phyloP scores from a whole-genome alignment of 139 green algal species.

The Auxenochlorella protothecoides region DNA sequence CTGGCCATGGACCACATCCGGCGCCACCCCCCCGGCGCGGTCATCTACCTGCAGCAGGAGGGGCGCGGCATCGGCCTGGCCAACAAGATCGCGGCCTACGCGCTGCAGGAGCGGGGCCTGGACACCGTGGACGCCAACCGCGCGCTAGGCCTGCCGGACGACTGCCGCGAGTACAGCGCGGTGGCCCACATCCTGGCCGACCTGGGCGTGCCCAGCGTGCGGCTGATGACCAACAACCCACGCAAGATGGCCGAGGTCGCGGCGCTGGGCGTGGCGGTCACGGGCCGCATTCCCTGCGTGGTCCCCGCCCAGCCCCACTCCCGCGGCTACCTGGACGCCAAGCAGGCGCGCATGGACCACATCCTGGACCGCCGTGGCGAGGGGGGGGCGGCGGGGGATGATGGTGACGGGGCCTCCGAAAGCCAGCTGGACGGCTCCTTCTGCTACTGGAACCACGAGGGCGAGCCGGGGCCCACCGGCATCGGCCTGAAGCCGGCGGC shows the following conservation, averaged over 20 bases:
- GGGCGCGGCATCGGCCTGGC: conserved; percentile 86
- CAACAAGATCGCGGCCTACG: conserved; percentile 96
- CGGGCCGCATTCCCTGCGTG: conserved; percentile 68
- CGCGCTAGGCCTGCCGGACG: conserved; percentile 81
- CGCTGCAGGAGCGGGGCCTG: conserved; percentile 77
- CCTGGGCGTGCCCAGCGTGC: conserved; percentile 60
- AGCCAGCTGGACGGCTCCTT: neutral
- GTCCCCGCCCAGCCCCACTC: conserved; percentile 68
- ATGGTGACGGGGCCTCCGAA: neutral
- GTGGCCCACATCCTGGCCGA: conserved; percentile 83
- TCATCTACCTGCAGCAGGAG: conserved; percentile 95
- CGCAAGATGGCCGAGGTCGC: conserved; percentile 72
- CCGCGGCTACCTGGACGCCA: conserved; percentile 38
- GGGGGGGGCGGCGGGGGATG: neutral
- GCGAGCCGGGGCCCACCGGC: conserved; percentile 34
- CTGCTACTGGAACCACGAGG: conserved; percentile 55
- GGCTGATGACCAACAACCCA: conserved; percentile 91
- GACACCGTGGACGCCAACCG: conserved; percentile 94
- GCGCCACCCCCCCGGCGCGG: conserved; percentile 54
- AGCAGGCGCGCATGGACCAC: conserved; percentile 40
- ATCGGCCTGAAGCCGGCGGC: conserved; percentile 19
- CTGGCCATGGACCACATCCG: conserved; percentile 74
- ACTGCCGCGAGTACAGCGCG: conserved; percentile 84
- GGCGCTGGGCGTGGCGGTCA: conserved; percentile 61
- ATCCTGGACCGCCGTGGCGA: conserved; percentile 4